A percentile compares a stretch with the other conserved stretches of the same genome.
These are phyloP conservation scores for Nemania sp. DNA, from an alignment of 2,329 filamentous ascomycete species.

Conservation along the genomic window DNA sequence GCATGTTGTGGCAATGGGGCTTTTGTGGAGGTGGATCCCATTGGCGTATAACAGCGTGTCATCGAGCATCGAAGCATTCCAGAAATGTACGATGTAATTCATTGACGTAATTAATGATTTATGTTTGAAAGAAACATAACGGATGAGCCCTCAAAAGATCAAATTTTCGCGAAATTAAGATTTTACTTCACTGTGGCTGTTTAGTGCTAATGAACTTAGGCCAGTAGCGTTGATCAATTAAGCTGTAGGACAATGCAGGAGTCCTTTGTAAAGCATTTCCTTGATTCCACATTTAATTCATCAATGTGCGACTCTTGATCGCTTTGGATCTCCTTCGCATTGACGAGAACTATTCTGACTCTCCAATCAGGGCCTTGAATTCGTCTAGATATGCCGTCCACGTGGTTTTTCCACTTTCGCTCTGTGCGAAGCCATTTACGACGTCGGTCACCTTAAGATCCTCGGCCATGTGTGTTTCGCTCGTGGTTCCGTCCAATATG, in stretches of 20 bases:
- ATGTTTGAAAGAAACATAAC: no score
- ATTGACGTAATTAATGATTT: no score
- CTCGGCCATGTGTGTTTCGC: constrained; percentile 51
- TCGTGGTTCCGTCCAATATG: constrained; percentile 52
- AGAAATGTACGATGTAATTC: no score
- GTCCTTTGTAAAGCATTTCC: neutral
- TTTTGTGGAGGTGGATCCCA: constrained; percentile 22
- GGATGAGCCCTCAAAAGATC: no score
- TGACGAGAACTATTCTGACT: constrained; percentile 18
- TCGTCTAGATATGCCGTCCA: constrained; percentile 53
- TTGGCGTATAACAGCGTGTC: constrained; percentile 11
- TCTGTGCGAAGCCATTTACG: constrained; percentile 40
- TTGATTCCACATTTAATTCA: neutral
- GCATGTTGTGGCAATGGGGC: constrained; percentile 10
- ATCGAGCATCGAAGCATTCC: neutral
- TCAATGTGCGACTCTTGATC: constrained; percentile 4
- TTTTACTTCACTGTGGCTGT: no score
- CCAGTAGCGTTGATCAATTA: no score
- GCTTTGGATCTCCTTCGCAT: constrained; percentile 7
- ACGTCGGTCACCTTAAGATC: constrained; percentile 50
- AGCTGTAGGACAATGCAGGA: neutral
- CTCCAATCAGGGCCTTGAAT: constrained; percentile 49
- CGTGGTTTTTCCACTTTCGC: constrained; percentile 40
- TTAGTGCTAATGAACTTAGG: no score
- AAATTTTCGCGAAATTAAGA: no score